These are phyloP conservation scores for Mortierella sp. DNA, from an alignment of 371 early-diverging fungal genomes.

Conservation along the genomic window DNA sequence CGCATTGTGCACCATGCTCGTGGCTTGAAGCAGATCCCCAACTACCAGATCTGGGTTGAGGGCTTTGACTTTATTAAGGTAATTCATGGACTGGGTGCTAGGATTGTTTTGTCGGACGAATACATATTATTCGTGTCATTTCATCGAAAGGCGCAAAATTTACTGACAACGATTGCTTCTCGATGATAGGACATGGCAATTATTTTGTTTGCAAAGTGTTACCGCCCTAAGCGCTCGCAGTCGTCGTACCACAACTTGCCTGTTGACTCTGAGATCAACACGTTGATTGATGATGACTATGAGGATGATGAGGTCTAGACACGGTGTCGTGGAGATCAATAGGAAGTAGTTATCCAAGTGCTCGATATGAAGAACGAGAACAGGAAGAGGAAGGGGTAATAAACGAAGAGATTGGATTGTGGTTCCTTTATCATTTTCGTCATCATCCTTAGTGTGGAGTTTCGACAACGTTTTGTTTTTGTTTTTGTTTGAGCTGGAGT, in stretches of 20 bases:
- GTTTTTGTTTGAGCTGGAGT: not conserved
- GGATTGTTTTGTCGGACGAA: not conserved
- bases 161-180: not conserved
- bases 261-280: constrained; percentile 57
- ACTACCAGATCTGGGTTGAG: constrained; percentile 56
- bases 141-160: not conserved
- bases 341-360: too few species aligned
- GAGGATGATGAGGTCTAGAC: constrained; percentile 52
- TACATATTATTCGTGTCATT: not conserved
- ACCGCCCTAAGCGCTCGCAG: constrained; percentile 53
- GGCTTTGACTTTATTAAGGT: constrained; percentile 67
- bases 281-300: constrained; percentile 54
- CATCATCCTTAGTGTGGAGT: not conserved
- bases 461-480: not conserved
- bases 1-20: constrained; percentile 71
- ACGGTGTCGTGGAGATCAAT: not conserved
- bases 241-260: constrained; percentile 55
- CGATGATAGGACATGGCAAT: constrained; percentile 43
- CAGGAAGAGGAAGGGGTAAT: not conserved
- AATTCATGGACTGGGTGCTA: constrained; percentile 2
- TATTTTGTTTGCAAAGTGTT: constrained; percentile 54
- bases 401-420: not conserved
- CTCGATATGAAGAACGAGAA: not conserved
- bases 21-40: constrained; percentile 72
- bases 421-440: not conserved